These are phyloP conservation scores for Cornus controversa DNA, from an alignment of 148 eudicot species.

Conservation along the genomic window DNA sequence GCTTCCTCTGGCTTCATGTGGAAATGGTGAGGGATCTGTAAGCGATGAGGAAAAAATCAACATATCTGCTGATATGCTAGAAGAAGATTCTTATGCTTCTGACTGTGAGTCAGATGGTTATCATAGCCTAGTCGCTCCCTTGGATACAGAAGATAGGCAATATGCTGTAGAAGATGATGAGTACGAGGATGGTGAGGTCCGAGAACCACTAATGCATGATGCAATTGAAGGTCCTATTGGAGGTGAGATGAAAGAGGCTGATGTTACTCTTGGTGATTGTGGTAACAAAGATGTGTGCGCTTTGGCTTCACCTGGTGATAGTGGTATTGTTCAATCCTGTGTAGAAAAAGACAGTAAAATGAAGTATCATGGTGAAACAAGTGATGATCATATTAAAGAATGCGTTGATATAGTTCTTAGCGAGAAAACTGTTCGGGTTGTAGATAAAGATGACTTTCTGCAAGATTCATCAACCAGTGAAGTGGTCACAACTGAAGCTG, in stretches of 20 bases:
- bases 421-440: conserved; percentile 14
- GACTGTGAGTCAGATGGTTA: conserved; percentile 31
- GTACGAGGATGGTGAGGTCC: conserved; percentile 48
- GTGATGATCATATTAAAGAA: conserved; percentile 13
- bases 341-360: conserved; percentile 10
- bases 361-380: conserved; percentile 13
- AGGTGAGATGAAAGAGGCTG: conserved; percentile 14
- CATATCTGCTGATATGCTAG: conserved; percentile 19
- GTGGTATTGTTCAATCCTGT: not conserved
- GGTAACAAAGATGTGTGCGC: conserved; percentile 15
- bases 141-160: conserved; percentile 3
- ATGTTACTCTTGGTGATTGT: conserved; percentile 14
- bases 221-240: conserved; percentile 13
- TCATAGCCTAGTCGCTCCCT: conserved; percentile 9
- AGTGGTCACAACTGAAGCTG: conserved; percentile 7
- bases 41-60: conserved; percentile 32
- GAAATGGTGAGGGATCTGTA: conserved; percentile 14
- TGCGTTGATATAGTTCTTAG: not conserved
- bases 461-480: conserved; percentile 13
- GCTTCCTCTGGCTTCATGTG: not conserved
- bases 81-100: conserved; percentile 27
- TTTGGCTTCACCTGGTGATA: conserved; percentile 10
- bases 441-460: conserved; percentile 13
- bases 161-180: conserved; percentile 29
- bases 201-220: conserved; percentile 18